Conservation (phyloP, 1,284 basidiomycete species). For the Earliella scabrosa region DNA sequence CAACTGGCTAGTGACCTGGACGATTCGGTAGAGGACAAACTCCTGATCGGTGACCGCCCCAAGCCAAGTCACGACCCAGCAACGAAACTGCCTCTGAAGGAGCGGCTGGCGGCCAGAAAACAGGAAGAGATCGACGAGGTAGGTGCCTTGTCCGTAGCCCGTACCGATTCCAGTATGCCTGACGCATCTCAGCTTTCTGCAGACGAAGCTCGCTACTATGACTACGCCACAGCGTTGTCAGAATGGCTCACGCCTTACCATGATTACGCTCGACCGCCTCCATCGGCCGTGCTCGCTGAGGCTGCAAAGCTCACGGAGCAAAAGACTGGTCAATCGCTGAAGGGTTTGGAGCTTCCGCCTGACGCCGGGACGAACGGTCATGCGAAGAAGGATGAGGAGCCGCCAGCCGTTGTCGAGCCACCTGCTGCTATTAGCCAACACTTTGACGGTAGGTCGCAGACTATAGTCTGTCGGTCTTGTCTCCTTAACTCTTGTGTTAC, state of each 20-base stretch:
- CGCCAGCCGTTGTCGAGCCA: constrained; percentile 60
- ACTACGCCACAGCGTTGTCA: constrained; percentile 62
- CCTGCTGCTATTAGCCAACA: constrained; percentile 57
- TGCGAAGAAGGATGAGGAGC: constrained; percentile 71
- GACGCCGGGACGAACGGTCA: constrained; percentile 48
- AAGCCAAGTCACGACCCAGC: constrained; percentile 61
- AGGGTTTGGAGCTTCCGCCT: constrained; percentile 58
- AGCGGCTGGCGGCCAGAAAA: constrained; percentile 54
- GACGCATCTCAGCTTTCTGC: constrained; percentile 55
- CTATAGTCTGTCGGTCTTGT: neutral
- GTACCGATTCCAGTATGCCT: neutral
- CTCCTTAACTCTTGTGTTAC: neutral
- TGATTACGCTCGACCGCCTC: constrained; percentile 68
- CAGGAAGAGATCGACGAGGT: constrained; percentile 64
- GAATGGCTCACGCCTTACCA: constrained; percentile 80
- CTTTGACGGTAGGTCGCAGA: constrained; percentile 59
- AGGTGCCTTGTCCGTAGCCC: neutral
- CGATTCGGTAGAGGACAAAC: constrained; percentile 76
- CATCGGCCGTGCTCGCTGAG: constrained; percentile 70
- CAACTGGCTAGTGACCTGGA: constrained; percentile 78
- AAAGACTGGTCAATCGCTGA: constrained; percentile 70
- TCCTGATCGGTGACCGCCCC: constrained; percentile 77
- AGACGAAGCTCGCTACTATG: constrained; percentile 60
- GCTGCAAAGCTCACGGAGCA: constrained; percentile 69
- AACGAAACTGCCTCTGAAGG: constrained; percentile 53